phyloP scores from a whole-genome alignment of 2,329 filamentous ascomycete species.

The Colletotrichum euphorbiae region DNA sequence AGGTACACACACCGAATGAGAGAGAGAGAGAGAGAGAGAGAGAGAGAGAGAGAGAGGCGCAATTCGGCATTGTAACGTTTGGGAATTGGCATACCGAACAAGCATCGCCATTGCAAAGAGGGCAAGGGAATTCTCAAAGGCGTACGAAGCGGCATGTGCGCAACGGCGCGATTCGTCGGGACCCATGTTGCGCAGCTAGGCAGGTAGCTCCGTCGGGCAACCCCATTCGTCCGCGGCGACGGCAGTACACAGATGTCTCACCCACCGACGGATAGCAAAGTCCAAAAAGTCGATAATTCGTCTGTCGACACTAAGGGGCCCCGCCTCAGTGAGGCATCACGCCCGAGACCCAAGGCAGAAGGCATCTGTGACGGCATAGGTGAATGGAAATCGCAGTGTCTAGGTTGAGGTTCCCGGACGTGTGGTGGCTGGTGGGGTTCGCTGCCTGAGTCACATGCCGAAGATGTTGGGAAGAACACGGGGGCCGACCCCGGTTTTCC shows the following conservation, averaged over 20 bases:
- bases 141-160: not conserved
- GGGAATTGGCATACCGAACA: not conserved
- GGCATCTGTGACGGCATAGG: not conserved
- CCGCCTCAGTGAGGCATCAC: not conserved
- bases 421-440: slow-evolving; percentile 12
- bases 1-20: not conserved
- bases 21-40: not conserved
- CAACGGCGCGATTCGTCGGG: not conserved
- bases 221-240: no score
- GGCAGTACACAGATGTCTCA: no score
- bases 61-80: not conserved
- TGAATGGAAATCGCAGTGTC: not conserved
- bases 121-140: not conserved
- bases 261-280: no score
- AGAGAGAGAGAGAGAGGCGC: not conserved
- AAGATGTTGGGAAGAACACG: not conserved
- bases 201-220: no score
- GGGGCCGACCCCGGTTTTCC: slow-evolving; percentile 4
- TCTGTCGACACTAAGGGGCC: no score
- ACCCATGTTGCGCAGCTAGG: no score
- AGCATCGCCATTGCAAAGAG: not conserved
- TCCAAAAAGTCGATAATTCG: no score
- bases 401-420: not conserved
- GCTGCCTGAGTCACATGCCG: not conserved
- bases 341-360: slow-evolving; percentile 6